Evolutionary conservation across 352 stramenopile species (phyloP).

Genomic region (Thalassiosira ordinaria): DNA sequence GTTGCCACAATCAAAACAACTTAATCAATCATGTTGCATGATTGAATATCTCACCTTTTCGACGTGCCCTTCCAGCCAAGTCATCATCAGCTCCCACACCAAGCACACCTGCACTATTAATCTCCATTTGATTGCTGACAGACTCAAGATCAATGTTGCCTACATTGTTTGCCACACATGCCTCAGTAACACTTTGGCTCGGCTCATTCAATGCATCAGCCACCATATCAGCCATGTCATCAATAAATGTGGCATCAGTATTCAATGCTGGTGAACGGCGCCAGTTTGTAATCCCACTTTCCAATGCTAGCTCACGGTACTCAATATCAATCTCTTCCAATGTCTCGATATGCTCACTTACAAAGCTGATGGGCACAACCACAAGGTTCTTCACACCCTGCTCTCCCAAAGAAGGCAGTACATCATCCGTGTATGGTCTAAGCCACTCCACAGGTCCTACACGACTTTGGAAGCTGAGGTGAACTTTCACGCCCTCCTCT

Average conservation of each 20-base stretch:
- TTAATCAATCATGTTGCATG: no score
- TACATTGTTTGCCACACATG: conserved; percentile 83
- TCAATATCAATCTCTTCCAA: conserved; percentile 99
- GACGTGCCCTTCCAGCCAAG: no score
- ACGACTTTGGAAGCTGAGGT: conserved; percentile 95
- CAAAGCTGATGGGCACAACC: conserved; percentile 98
- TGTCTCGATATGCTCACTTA: conserved; percentile 99
- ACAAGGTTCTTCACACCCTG: conserved; percentile 95
- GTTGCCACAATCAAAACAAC: no score
- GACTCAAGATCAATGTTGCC: conserved; percentile 67
- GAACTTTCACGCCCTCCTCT: conserved; percentile 74
- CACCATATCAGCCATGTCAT: conserved; percentile 97
- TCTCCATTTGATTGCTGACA: conserved; percentile 61
- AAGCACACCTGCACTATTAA: conserved; percentile 65
- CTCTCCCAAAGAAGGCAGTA: conserved; percentile 91
- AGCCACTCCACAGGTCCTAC: conserved; percentile 99
- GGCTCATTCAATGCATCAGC: conserved; percentile 90
- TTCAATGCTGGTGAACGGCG: conserved; percentile 95
- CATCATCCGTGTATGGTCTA: conserved; percentile 95
- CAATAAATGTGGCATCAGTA: conserved; percentile 93
- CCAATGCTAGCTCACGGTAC: conserved; percentile 95
- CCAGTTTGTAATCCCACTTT: conserved; percentile 94
- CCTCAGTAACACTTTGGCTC: conserved; percentile 79
- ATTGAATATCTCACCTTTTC: no score
- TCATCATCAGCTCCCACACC: conserved; percentile 68